phyloP scores from a whole-genome alignment of 148 eudicot species.

The Camellia sinensis region DNA sequence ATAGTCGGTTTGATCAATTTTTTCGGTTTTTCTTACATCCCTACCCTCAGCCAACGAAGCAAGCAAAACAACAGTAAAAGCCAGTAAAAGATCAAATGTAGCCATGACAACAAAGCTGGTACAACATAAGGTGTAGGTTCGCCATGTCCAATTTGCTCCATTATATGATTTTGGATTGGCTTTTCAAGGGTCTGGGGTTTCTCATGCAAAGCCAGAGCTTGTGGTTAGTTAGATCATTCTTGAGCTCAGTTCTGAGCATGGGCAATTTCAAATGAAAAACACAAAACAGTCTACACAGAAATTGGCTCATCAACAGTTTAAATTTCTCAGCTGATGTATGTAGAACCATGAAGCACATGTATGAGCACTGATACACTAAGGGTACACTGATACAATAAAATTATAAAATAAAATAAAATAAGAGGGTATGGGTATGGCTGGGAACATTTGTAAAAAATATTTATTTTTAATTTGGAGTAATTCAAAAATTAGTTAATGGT shows the following conservation, averaged over 20 bases:
- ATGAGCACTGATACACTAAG: no score
- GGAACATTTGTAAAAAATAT: no score
- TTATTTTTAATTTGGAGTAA: no score
- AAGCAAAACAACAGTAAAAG: not conserved
- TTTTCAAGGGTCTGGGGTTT: not conserved
- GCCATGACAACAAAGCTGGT: not conserved
- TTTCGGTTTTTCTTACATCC: no score
- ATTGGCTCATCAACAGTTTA: not conserved
- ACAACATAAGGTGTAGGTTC: not conserved
- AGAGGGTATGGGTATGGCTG: no score
- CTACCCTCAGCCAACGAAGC: not conserved
- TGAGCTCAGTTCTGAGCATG: not conserved
- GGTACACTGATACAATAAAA: no score
- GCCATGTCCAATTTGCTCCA: not conserved
- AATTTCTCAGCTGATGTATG: not conserved
- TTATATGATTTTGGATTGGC: not conserved
- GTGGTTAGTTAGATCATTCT: not conserved
- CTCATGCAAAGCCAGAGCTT: not conserved
- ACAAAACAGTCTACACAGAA: not conserved
- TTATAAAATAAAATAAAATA: no score
- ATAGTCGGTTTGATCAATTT: no score
- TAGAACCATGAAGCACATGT: not conserved
- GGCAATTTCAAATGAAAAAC: not conserved
- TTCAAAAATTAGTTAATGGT: no score
- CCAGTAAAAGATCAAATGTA: not conserved